Conservation (phyloP, 371 early-diverging fungal species). For the Catenaria anguillulae region DNA sequence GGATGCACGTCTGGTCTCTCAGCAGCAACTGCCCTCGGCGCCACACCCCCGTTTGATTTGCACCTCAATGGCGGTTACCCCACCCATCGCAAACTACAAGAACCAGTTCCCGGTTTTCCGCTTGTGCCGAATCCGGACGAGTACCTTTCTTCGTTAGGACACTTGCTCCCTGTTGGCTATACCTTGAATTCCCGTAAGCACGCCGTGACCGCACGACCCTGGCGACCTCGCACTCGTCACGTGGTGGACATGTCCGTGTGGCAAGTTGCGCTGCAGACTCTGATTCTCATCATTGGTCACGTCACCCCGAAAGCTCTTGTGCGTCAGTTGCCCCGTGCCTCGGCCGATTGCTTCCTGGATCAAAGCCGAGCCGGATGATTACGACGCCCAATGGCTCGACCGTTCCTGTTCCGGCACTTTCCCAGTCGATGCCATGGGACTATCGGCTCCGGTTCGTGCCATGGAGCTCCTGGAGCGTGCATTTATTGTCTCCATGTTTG, state of each 20-base stretch:
- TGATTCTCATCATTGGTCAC: too few species aligned
- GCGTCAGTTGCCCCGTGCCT: background rate
- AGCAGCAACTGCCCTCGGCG: slow-evolving; percentile 34
- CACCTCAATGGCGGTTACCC: slow-evolving; percentile 5
- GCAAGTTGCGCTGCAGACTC: background rate
- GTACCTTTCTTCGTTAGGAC: background rate
- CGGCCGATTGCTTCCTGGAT: background rate
- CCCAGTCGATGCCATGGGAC: background rate
- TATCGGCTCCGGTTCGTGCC: background rate
- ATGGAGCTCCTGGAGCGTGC: background rate
- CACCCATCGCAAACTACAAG: background rate
- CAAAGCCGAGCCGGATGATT: background rate
- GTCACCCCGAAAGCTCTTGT: background rate
- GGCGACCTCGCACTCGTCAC: background rate
- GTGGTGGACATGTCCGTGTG: background rate
- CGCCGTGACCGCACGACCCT: background rate
- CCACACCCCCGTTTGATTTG: slow-evolving; percentile 10
- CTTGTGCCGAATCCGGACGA: background rate
- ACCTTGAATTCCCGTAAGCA: background rate
- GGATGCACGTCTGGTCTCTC: slow-evolving; percentile 36
- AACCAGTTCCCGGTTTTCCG: background rate
- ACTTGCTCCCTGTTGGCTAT: background rate
- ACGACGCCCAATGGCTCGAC: background rate
- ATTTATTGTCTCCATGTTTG: background rate
- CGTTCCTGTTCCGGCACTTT: background rate